These are phyloP conservation scores for Debaryomycetaceae sp. DNA, from an alignment of 1,139 yeast species.

Conservation along the genomic window DNA sequence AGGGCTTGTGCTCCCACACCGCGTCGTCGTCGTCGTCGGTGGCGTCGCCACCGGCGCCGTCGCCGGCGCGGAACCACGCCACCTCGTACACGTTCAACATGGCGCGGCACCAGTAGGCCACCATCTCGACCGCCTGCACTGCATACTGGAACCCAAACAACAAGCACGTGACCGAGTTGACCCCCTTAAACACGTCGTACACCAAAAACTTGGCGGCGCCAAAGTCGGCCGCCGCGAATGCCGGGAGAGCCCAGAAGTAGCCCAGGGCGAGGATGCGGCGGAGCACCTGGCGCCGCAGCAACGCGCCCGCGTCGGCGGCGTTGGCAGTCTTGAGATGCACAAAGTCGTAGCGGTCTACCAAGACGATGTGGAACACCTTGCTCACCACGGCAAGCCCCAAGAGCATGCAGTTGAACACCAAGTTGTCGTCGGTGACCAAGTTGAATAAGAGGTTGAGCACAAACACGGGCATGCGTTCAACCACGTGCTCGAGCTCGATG, in stretches of 20 bases:
- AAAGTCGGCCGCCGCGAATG: conserved; percentile 48
- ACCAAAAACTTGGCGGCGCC: conserved; percentile 52
- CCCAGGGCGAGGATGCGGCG: conserved; percentile 14
- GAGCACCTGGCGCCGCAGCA: conserved; percentile 18
- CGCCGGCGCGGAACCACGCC: conserved; percentile 8
- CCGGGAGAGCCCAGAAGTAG: conserved; percentile 28
- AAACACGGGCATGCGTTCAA: conserved; percentile 61
- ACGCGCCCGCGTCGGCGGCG: conserved; percentile 18
- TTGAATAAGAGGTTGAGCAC: conserved; percentile 59
- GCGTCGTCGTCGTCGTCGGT: conserved; percentile 50
- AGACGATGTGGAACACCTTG: conserved; percentile 73
- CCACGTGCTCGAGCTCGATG: conserved; percentile 73
- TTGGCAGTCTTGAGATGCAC: conserved; percentile 36
- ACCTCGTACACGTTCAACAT: conserved; percentile 57
- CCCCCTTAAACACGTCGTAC: conserved; percentile 52
- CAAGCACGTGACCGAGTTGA: conserved; percentile 48
- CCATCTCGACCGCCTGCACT: conserved; percentile 53
- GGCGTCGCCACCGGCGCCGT: conserved; percentile 11
- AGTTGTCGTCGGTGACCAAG: conserved; percentile 54
- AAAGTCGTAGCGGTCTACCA: conserved; percentile 59
- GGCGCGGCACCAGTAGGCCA: conserved; percentile 46
- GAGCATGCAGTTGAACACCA: conserved; percentile 44
- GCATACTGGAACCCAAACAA: conserved; percentile 77
- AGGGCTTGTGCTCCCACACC: conserved; percentile 69
- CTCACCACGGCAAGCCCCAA: conserved; percentile 46